Base-by-base conservation (phyloP, 441 rosid genomes). In the Eugenia klotzschiana region DNA sequence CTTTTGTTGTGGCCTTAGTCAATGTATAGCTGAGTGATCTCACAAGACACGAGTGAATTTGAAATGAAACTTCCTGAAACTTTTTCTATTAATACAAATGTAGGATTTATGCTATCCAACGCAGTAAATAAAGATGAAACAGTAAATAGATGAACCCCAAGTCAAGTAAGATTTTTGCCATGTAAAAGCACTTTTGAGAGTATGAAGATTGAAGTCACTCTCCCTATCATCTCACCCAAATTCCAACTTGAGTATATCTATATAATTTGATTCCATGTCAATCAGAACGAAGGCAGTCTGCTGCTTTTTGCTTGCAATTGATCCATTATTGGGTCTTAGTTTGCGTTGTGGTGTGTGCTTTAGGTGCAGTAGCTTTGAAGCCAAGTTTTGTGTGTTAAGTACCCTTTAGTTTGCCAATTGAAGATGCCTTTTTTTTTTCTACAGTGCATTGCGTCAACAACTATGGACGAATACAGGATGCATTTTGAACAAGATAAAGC, bases 401-500 rank as follows among this genome's bases (percentile, higher is more conserved):
- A 18, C 46, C 25, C 46, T 33, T 55, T 69, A 64, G 46, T 69
- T 37, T 37, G 77, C 77, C 77, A 69, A 37, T 69, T 20, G 46
- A 69, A 37, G 77, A 69, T 9, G 4, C 46, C 46, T 69, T 69
- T 64, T 33, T 50, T 69, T 86, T 82, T 25, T 37, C 85, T 90
- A 90, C 92, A 94, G 97, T 94, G 97, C 84, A 92, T 94, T 74
- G 95, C 95, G 27, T 91, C 97, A 82, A 94, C 97, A 46, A 94
- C 97, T 51, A 87, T 92, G 81, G 93, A 91, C 49, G 97, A 94
- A 87, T 92, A 84, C 51, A 89, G 97, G 88, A 84, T 90, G 57
- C 95, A 94, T 82, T 90, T 94, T 89, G 97, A 94, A 87, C 92
- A 89, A 89, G 95, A 94, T 88, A 92, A 92, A 92, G 97, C 97